Evolutionary conservation across 768 basidiomycete genomes (phyloP), one percentile per base, ranked within the genome.

Genomic region (Lactarius sanguifluus): DNA sequence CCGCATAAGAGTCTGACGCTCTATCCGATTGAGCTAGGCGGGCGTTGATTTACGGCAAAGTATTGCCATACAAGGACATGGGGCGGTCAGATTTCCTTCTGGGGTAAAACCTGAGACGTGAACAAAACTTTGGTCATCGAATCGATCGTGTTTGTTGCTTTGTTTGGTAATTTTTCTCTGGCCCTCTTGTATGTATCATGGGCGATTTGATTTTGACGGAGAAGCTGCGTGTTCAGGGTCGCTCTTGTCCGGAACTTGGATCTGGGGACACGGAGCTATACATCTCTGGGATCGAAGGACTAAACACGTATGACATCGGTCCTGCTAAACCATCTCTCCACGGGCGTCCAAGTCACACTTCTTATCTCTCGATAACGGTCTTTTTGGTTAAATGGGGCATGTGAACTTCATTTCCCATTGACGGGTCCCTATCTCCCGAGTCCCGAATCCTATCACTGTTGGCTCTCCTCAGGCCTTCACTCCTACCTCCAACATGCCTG

Each of bases 1-100:
- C 50, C 50, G 50, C 50, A 52, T 85, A 85, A 83, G 82, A 83
- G 82, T 83, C 82, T 85, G 82, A 83, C 82, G 82, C 82, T 85
- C 83, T 83, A 85, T 83, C 82, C 82, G 82, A 83, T 83, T 83
- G 83, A 85, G 82, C 83, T 85, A 84, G 82, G 82, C 82, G 80
- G 83, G 82, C 82, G 70, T 8, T 58, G 23, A 15, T 25, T 2
- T 25, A 1, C 0, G 4, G 13, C 13, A 25, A 52, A 15, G 23
- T 13, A 52, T 52, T 25, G 23, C 13, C 50, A 25, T 52, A 52
- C 50, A 52, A 52, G 23, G 50, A 52, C 23, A 2, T 52, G 50
- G 12, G 23, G 12, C 16, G 15, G 15, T 18, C 16, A 16, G 16
- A 1, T 41, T 23, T 20, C 43, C 43, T 45, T 43, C 43, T 8